These are phyloP conservation scores for Macadamia tetraphylla DNA, from an alignment of 164 flowering plant species.

Conservation along the genomic window DNA sequence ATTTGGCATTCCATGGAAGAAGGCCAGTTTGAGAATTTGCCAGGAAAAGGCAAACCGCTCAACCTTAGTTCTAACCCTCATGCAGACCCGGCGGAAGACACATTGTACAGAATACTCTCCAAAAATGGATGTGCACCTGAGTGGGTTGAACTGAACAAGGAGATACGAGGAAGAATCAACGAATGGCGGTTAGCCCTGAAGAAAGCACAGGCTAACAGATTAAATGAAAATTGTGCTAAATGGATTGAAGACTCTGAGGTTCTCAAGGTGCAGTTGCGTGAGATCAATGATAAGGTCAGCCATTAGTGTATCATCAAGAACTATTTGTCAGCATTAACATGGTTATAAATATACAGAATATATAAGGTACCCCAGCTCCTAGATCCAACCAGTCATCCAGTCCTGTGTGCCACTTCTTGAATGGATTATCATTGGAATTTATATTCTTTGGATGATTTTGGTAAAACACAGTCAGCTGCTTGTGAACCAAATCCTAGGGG, in stretches of 20 bases:
- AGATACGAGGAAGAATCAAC: conserved; percentile 43
- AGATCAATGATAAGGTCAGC: conserved; percentile 68
- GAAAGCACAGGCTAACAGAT: conserved; percentile 49
- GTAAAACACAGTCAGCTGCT: not conserved
- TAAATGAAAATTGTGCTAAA: conserved; percentile 30
- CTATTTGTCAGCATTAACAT: not conserved
- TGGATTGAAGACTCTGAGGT: conserved; percentile 58
- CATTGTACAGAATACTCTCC: conserved; percentile 70
- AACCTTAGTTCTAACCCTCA: conserved; percentile 67
- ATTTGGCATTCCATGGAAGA: conserved; percentile 94
- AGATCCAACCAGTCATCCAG: not conserved
- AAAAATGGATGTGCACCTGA: conserved; percentile 87
- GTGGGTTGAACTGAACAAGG: conserved; percentile 95
- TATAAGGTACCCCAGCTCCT: not conserved
- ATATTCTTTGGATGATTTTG: not conserved
- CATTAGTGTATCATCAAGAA: not conserved
- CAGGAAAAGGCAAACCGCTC: conserved; percentile 94
- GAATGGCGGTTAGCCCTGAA: conserved; percentile 64
- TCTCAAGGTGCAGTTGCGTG: conserved; percentile 48
- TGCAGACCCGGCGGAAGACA: conserved; percentile 92
- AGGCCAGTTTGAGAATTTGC: conserved; percentile 89
- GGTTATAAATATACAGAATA: not conserved
- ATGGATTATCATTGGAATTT: not conserved
- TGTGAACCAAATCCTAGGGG: too few relatives aligned
- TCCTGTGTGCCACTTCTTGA: not conserved